Percentiles rank a stretch among this genome's conserved stretches.
Evolutionary conservation across 129 eudicot species (phyloP).

Genomic region (Chrysanthemum seticuspe): DNA sequence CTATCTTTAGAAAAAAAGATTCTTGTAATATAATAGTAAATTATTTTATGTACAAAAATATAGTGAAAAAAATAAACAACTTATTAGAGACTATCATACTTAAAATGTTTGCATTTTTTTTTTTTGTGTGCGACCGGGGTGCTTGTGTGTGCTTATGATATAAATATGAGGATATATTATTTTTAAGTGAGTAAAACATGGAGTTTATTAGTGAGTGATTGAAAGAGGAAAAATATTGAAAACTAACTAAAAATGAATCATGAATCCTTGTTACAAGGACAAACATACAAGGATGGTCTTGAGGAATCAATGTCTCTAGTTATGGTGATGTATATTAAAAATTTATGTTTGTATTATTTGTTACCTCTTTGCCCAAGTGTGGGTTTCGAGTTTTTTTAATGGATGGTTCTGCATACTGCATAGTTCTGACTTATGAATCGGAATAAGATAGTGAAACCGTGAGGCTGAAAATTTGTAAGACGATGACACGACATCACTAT

Average conservation of each 20-base stretch:
- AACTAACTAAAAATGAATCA: neutral
- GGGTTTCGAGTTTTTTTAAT: slow-evolving; percentile 8
- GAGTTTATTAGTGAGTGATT: no score
- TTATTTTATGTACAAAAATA: neutral
- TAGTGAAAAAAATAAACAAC: no score
- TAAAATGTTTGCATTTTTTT: no score
- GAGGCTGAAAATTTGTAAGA: slow-evolving; percentile 15
- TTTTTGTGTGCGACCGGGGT: no score
- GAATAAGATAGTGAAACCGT: neutral
- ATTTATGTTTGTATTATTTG: neutral
- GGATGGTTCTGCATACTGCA: neutral
- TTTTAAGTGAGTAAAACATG: no score
- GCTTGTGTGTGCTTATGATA: no score
- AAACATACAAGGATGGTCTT: slow-evolving; percentile 55
- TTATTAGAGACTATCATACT: neutral
- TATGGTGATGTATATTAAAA: slow-evolving; percentile 22
- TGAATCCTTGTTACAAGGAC: slow-evolving; percentile 61
- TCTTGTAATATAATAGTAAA: neutral
- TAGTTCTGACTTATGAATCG: neutral
- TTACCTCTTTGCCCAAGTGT: slow-evolving; percentile 4
- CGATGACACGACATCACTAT: neutral
- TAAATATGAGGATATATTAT: no score
- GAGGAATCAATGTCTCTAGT: slow-evolving; percentile 29
- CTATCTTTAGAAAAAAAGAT: slow-evolving; percentile 9
- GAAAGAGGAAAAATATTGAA: no score